A percentile compares a stretch with the other conserved stretches of the same genome.
Evolutionary conservation across 1,284 basidiomycete genomes (phyloP).

Genomic region (Schizopora paradoxa): DNA sequence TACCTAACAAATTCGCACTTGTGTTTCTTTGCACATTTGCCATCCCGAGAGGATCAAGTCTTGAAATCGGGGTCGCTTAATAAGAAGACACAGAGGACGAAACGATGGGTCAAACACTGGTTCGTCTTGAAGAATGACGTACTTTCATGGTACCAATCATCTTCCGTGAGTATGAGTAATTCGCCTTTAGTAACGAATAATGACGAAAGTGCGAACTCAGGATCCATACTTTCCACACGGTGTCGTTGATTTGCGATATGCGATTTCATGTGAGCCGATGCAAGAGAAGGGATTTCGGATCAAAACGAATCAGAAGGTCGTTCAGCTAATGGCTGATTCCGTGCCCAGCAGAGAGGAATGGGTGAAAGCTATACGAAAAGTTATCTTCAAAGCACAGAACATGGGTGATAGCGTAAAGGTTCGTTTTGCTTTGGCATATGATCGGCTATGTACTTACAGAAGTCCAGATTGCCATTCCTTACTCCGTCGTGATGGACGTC

Average conservation of each 20-base stretch:
- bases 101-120: constrained; percentile 91
- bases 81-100: constrained; percentile 82
- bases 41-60: constrained; percentile 81
- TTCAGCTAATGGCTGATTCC: constrained; percentile 74
- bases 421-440: constrained; percentile 15
- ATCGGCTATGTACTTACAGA: constrained; percentile 1
- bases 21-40: constrained; percentile 97
- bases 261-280: constrained; percentile 77
- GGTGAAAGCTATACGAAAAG: constrained; percentile 88
- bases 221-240: constrained; percentile 97
- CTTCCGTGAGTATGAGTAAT: constrained; percentile 51
- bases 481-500: constrained; percentile 83
- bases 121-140: constrained; percentile 91
- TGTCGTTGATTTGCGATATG: constrained; percentile 90
- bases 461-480: constrained; percentile 85
- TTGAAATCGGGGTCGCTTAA: constrained; percentile 81
- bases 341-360: constrained; percentile 82
- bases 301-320: constrained; percentile 73
- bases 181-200: constrained; percentile 9
- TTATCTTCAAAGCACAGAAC: constrained; percentile 93
- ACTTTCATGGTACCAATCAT: constrained; percentile 92
- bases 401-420: constrained; percentile 93
- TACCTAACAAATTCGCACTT: constrained; percentile 89
- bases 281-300: constrained; percentile 73
- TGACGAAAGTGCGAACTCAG: constrained; percentile 31